Conservation (phyloP, 208 protist genomes). For the Acanthamoeba culbertsoni region DNA sequence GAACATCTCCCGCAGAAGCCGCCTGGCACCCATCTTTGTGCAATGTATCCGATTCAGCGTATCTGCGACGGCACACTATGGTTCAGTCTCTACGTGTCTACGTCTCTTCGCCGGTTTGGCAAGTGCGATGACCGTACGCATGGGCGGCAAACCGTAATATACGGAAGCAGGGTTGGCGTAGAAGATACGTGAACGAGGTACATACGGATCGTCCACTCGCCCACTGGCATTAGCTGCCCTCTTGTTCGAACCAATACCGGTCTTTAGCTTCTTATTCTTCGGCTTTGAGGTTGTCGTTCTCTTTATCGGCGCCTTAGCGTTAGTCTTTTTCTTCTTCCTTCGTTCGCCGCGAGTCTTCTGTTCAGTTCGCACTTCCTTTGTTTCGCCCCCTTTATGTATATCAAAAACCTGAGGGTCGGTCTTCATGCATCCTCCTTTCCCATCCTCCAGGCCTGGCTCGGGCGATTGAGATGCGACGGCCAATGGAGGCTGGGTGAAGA, state of each 20-base stretch:
- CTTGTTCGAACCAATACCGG: neutral
- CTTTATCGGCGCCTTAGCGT: neutral
- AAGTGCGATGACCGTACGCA: neutral
- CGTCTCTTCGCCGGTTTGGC: neutral
- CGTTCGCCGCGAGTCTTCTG: neutral
- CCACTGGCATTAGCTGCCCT: neutral
- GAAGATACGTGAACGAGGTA: conserved; percentile 17
- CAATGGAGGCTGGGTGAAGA: no score
- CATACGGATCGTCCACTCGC: neutral
- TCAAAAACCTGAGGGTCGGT: no score
- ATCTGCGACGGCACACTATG: neutral
- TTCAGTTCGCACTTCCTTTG: neutral
- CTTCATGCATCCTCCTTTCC: no score
- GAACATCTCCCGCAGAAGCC: neutral
- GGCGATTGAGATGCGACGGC: no score
- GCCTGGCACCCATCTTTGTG: conserved; percentile 5
- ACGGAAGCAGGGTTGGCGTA: neutral
- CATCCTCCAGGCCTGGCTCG: no score
- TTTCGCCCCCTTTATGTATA: neutral
- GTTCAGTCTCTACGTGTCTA: neutral
- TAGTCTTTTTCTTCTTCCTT: neutral
- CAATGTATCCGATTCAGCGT: neutral
- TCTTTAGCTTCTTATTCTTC: neutral
- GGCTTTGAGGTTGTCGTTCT: neutral
- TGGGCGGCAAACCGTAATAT: neutral